phyloP scores from a whole-genome alignment of 805 yeast genomes.

The Debaryomyces tyrocola region DNA sequence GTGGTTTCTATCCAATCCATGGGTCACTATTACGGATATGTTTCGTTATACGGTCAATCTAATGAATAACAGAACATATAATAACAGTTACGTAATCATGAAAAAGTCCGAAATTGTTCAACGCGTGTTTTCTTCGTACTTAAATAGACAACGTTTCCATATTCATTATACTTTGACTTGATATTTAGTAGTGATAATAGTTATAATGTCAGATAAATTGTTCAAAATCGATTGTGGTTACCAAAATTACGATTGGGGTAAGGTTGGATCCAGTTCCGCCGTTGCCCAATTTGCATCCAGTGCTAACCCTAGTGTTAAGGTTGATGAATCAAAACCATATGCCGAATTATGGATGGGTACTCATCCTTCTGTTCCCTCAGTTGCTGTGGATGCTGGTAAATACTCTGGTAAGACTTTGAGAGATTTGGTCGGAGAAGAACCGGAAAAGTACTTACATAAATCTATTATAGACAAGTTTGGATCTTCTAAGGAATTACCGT shows the following conservation, averaged over 20 bases:
- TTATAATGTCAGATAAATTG: conserved; percentile 23
- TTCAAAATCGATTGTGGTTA: conserved; percentile 54
- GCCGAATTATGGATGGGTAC: conserved; percentile 99
- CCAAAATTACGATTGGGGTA: conserved; percentile 88
- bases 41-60: no score
- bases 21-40: not conserved
- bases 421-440: conserved; percentile 61
- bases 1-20: conserved; percentile 48
- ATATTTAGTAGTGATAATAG: not conserved
- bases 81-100: not conserved
- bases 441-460: conserved; percentile 59
- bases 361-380: conserved; percentile 88
- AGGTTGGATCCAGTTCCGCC: conserved; percentile 77
- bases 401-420: conserved; percentile 58
- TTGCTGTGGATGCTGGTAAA: conserved; percentile 40
- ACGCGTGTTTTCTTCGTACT: not conserved
- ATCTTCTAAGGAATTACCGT: conserved; percentile 73
- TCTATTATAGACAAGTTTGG: conserved; percentile 66
- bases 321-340: conserved; percentile 80
- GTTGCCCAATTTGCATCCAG: conserved; percentile 85
- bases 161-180: not conserved
- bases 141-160: not conserved
- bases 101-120: no score
- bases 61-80: no score
- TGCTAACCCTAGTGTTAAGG: conserved; percentile 58